phyloP scores from a whole-genome alignment of 805 yeast genomes.

The Zygotorulaspora danielsina region DNA sequence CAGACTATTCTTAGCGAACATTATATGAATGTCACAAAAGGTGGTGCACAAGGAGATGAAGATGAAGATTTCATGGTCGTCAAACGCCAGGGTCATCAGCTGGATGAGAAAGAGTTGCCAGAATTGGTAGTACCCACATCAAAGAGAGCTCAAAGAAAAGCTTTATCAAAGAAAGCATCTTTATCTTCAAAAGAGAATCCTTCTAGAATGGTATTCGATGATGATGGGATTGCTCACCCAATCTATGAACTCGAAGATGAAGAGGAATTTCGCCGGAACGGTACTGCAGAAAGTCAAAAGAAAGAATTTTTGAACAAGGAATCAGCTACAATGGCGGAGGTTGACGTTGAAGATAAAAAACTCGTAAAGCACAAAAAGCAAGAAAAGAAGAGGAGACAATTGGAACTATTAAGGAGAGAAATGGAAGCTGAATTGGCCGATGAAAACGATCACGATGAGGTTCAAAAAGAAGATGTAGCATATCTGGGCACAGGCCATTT shows the following conservation, averaged over 20 bases:
- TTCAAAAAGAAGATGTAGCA: conserved; percentile 25
- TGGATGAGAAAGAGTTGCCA: conserved; percentile 62
- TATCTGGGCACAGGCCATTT: conserved; percentile 35
- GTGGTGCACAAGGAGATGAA: conserved; percentile 39
- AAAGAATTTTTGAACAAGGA: conserved; percentile 63
- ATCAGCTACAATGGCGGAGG: conserved; percentile 58
- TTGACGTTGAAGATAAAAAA: conserved; percentile 74
- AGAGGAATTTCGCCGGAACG: conserved; percentile 70
- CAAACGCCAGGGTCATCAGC: conserved; percentile 69
- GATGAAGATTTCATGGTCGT: conserved; percentile 75
- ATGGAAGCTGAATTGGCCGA: conserved; percentile 37
- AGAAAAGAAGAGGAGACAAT: conserved; percentile 85
- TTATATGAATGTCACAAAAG: conserved; percentile 67
- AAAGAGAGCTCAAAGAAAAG: conserved; percentile 78
- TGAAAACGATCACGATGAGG: conserved; percentile 23
- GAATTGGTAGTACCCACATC: conserved; percentile 64
- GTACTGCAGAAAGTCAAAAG: conserved; percentile 67
- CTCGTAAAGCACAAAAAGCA: conserved; percentile 70
- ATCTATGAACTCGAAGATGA: conserved; percentile 88
- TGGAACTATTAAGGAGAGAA: conserved; percentile 64
- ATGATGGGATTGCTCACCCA: conserved; percentile 89
- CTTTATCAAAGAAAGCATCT: conserved; percentile 78
- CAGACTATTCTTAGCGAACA: conserved; percentile 90
- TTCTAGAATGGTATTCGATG: conserved; percentile 81
- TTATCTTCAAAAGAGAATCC: conserved; percentile 60